Percentiles rank a stretch among this genome's conserved stretches.
Evolutionary conservation across 2,329 filamentous ascomycete genomes (phyloP).

Genomic region (Xylaria sp.): DNA sequence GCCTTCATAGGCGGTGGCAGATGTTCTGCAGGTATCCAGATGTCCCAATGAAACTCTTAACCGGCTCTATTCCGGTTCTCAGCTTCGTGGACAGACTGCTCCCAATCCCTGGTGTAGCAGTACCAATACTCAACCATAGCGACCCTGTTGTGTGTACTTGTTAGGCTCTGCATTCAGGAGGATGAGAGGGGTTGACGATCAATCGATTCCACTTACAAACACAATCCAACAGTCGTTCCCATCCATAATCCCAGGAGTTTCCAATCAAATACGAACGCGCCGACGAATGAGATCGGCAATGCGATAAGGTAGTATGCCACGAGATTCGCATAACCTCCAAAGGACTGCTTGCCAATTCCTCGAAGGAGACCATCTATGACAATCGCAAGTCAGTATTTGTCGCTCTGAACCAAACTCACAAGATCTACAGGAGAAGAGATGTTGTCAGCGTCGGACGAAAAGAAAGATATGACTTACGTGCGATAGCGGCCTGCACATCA

Average conservation of each 20-base stretch:
- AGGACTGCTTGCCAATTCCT: conserved; percentile 80
- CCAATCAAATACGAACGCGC: conserved; percentile 73
- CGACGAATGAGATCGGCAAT: conserved; percentile 74
- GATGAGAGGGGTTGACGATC: neutral
- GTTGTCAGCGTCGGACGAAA: neutral
- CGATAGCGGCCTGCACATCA: conserved; percentile 72
- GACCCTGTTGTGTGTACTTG: conserved; percentile 35
- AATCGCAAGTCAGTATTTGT: neutral
- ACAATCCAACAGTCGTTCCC: conserved; percentile 68
- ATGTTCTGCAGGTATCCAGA: neutral
- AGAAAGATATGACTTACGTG: conserved; percentile 37
- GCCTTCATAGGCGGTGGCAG: neutral
- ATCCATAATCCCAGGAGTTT: conserved; percentile 75
- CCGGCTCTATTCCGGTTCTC: conserved; percentile 46
- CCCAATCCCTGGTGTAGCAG: conserved; percentile 48
- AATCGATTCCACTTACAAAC: conserved; percentile 42
- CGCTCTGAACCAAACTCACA: neutral
- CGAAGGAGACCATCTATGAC: conserved; percentile 64
- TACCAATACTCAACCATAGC: conserved; percentile 50
- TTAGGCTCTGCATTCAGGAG: neutral
- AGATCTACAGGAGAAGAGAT: too few relatives aligned
- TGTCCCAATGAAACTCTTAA: conserved; percentile 25
- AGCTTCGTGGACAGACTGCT: conserved; percentile 48
- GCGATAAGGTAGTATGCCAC: conserved; percentile 82
- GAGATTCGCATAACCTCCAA: conserved; percentile 85